Percentiles rank a stretch among this genome's conserved stretches.
phyloP scores from a whole-genome alignment of 2,329 filamentous ascomycete genomes.

The Achaetomium macrosporum region DNA sequence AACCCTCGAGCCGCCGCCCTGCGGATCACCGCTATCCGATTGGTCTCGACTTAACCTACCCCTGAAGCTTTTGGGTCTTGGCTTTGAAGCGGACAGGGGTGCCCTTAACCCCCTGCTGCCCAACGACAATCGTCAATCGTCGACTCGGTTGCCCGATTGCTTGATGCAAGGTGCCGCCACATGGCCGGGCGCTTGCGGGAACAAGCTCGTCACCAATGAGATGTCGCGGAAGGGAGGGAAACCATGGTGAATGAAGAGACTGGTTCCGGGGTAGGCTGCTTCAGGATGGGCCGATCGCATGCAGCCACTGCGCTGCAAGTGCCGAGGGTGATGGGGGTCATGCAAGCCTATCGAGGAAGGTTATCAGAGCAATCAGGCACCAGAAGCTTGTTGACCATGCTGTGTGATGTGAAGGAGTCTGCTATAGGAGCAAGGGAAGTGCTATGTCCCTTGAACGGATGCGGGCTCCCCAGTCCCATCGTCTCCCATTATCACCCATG shows the following conservation, averaged over 20 bases:
- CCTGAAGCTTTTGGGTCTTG: not conserved
- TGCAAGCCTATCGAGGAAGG: not conserved
- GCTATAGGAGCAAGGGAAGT: not conserved
- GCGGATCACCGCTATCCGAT: not conserved
- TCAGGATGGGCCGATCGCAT: not conserved
- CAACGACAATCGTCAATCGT: not conserved
- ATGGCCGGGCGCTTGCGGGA: slow-evolving; percentile 8
- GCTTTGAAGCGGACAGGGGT: too few relatives aligned
- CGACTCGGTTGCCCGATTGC: not conserved
- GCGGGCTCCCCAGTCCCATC: too few relatives aligned
- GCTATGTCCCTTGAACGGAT: too few relatives aligned
- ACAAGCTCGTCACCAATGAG: slow-evolving; percentile 1
- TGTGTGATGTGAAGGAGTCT: not conserved
- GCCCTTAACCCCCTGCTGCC: not conserved
- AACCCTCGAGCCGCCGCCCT: too few relatives aligned
- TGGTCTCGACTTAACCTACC: not conserved
- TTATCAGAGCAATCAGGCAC: not conserved
- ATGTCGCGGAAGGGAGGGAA: not conserved
- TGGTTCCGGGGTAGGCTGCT: not conserved
- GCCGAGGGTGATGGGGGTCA: not conserved
- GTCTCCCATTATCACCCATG: too few relatives aligned
- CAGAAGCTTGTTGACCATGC: not conserved
- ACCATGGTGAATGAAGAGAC: not conserved
- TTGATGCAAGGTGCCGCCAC: not conserved
- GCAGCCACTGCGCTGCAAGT: not conserved